These are phyloP conservation scores for Crucihimalaya himalaica DNA, from an alignment of 345 rosid genomes.

Conservation along the genomic window DNA sequence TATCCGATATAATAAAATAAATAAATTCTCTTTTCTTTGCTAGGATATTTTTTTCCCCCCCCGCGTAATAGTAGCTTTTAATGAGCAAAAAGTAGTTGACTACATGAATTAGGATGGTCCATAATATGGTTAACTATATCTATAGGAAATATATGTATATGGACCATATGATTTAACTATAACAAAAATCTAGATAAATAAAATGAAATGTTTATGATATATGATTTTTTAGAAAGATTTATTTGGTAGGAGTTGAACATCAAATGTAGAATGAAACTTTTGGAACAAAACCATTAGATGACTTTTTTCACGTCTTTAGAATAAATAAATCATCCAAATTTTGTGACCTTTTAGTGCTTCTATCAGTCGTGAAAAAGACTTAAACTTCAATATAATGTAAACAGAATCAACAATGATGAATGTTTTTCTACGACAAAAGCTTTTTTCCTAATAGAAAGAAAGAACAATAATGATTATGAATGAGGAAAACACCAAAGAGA, in stretches of 20 bases:
- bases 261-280: not conserved
- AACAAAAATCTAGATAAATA: not conserved
- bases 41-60: not conserved
- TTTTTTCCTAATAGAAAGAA: not conserved
- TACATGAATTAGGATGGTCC: not conserved
- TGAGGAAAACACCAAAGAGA: not conserved
- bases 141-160: not conserved
- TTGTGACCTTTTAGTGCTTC: not conserved
- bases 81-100: not conserved
- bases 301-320: not conserved
- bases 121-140: not conserved
- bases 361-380: not conserved
- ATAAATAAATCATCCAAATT: not conserved
- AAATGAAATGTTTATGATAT: not conserved
- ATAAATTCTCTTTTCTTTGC: not conserved
- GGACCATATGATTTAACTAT: not conserved
- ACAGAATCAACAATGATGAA: not conserved
- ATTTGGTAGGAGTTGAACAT: not conserved
- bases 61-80: not conserved
- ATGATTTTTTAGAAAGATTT: not conserved
- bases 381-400: not conserved
- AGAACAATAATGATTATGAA: not conserved
- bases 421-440: not conserved
- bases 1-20: not conserved
- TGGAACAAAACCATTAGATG: not conserved